phyloP scores from a whole-genome alignment of 441 rosid genomes.

The Sinapis alba region DNA sequence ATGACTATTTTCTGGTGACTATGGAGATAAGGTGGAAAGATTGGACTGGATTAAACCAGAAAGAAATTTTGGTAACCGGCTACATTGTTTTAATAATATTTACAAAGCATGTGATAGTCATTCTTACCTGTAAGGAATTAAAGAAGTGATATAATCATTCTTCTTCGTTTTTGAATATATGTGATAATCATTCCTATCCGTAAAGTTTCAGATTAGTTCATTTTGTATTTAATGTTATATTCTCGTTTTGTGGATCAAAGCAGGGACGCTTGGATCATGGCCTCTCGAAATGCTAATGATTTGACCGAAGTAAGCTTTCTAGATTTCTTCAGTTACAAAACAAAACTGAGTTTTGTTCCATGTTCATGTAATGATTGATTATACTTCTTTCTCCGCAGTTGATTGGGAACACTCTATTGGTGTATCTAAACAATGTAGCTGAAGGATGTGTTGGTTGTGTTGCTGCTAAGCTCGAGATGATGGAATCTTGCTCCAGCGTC shows the following conservation, averaged over 20 bases:
- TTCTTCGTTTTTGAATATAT: too few species aligned
- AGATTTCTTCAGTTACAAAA: neutral
- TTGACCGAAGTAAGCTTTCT: constrained; percentile 70
- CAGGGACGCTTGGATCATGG: constrained; percentile 45
- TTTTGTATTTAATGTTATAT: too few species aligned
- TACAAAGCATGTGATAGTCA: neutral
- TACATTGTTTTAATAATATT: neutral
- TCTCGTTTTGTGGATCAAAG: neutral
- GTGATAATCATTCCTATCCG: too few species aligned
- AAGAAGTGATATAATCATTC: neutral
- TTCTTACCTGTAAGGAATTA: neutral
- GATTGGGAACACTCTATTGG: constrained; percentile 81
- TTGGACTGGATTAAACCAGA: neutral
- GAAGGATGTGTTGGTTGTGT: constrained; percentile 71
- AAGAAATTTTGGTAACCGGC: neutral
- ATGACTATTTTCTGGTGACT: too few species aligned
- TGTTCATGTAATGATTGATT: constrained; percentile 1
- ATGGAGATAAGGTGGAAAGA: too few species aligned
- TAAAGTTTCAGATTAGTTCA: too few species aligned
- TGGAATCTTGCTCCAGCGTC: constrained; percentile 91
- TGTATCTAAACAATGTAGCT: constrained; percentile 66
- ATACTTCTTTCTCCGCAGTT: constrained; percentile 40
- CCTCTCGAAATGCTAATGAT: constrained; percentile 66
- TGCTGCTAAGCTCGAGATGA: constrained; percentile 81
- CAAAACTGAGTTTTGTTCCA: neutral